Conservation (phyloP, 768 basidiomycete genomes). For the Naematelia encephala region DNA sequence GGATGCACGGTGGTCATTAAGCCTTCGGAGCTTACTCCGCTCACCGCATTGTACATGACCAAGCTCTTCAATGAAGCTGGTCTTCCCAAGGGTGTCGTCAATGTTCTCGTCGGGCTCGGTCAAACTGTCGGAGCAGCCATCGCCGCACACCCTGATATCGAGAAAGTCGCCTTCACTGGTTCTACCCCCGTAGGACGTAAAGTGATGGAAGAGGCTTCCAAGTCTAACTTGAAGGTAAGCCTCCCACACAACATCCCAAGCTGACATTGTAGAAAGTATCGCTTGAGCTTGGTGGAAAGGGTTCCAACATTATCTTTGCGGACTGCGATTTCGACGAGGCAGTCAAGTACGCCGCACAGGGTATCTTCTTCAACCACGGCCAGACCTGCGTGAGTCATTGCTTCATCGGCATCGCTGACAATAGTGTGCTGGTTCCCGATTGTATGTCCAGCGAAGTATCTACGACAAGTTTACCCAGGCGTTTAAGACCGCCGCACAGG, state of each 20-base stretch:
- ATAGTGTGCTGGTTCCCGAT: conserved; percentile 45
- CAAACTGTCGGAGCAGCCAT: conserved; percentile 44
- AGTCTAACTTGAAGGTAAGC: conserved; percentile 63
- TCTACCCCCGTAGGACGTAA: conserved; percentile 62
- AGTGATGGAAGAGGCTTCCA: conserved; percentile 75
- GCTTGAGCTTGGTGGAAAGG: conserved; percentile 79
- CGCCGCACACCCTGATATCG: conserved; percentile 36
- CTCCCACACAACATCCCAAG: neutral
- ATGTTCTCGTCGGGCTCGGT: conserved; percentile 43
- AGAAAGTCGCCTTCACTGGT: conserved; percentile 51
- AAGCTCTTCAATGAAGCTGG: conserved; percentile 47
- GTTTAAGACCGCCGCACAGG: conserved; percentile 60
- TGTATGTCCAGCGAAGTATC: conserved; percentile 45
- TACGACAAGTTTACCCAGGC: conserved; percentile 43
- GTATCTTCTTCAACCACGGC: conserved; percentile 59
- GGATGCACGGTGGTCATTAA: conserved; percentile 96
- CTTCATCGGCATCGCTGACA: conserved; percentile 17
- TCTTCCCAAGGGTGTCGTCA: conserved; percentile 45
- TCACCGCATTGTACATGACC: conserved; percentile 46
- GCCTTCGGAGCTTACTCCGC: conserved; percentile 67
- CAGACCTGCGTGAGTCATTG: conserved; percentile 30
- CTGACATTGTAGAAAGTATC: conserved; percentile 61
- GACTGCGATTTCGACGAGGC: conserved; percentile 46
- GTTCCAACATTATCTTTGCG: conserved; percentile 50
- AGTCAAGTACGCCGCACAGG: conserved; percentile 56